Evolutionary conservation across 345 rosid genomes (phyloP).

Genomic region (Murraya koenigii): DNA sequence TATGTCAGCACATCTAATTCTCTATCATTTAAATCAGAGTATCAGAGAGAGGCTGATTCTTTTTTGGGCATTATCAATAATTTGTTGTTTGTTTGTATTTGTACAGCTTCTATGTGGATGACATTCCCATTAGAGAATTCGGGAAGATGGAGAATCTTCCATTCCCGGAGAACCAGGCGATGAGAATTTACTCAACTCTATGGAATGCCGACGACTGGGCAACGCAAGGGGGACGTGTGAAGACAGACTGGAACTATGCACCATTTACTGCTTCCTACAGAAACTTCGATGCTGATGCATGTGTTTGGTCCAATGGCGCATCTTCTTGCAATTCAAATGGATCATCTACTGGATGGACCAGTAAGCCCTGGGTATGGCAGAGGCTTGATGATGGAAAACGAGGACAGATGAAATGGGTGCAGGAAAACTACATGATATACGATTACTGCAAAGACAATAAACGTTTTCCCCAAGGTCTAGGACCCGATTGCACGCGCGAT

Average conservation of each 20-base stretch:
- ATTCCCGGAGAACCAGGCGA: conserved; percentile 54
- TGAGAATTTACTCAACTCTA: conserved; percentile 58
- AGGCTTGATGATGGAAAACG: conserved; percentile 26
- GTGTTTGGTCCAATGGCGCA: conserved; percentile 24
- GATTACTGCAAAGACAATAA: conserved; percentile 45
- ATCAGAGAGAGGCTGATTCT: no score
- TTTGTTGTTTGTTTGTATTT: not conserved
- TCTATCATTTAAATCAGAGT: not conserved
- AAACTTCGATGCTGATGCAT: conserved; percentile 36
- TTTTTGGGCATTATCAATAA: not conserved
- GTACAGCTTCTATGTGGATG: conserved; percentile 52
- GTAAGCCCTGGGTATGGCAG: conserved; percentile 44
- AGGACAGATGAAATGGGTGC: conserved; percentile 53
- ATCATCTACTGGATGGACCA: conserved; percentile 4
- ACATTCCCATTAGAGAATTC: conserved; percentile 48
- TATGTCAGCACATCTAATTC: conserved; percentile 35
- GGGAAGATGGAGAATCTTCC: conserved; percentile 46
- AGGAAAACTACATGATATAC: conserved; percentile 45
- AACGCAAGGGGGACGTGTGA: conserved; percentile 59
- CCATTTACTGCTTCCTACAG: conserved; percentile 47
- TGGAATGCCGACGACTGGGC: conserved; percentile 79
- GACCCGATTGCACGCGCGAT: conserved; percentile 33
- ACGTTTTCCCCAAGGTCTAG: conserved; percentile 48
- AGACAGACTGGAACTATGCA: conserved; percentile 54
- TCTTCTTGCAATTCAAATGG: conserved; percentile 28